A percentile compares a stretch with the other conserved stretches of the same genome.
Conservation (phyloP, 495 filamentous ascomycete species). For the Penicillium taxi region DNA sequence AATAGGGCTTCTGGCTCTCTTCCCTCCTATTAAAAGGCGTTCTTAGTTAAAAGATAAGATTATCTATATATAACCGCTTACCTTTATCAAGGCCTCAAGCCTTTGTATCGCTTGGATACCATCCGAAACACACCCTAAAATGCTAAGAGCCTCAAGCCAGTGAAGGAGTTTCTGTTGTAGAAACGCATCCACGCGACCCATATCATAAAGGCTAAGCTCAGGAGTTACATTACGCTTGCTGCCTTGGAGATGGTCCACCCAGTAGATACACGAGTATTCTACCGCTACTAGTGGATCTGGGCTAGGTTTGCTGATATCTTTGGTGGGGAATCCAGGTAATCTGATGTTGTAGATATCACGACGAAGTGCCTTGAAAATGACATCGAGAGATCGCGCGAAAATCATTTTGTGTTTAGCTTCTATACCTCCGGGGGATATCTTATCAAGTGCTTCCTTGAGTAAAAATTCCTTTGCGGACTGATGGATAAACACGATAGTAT, state of each 20-base stretch:
- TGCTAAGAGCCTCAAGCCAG: conserved; percentile 32
- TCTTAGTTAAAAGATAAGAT: conserved; percentile 2
- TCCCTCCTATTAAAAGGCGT: neutral
- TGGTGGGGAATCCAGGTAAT: conserved; percentile 3
- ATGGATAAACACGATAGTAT: conserved; percentile 29
- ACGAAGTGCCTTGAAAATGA: conserved; percentile 11
- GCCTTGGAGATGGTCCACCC: conserved; percentile 29
- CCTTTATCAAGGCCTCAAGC: conserved; percentile 5
- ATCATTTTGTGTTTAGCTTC: conserved; percentile 21
- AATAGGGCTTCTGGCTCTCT: neutral
- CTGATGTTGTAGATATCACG: conserved; percentile 15
- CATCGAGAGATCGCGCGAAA: conserved; percentile 19
- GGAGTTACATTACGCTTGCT: neutral
- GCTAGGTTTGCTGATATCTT: conserved; percentile 1
- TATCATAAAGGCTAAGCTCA: conserved; percentile 7
- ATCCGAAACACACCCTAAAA: conserved; percentile 16
- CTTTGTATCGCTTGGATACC: conserved; percentile 13
- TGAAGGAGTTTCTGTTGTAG: conserved; percentile 22
- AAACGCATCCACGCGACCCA: conserved; percentile 10
- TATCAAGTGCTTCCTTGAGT: neutral
- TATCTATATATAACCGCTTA: conserved; percentile 5
- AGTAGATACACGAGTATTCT: conserved; percentile 30
- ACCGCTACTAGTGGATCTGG: conserved; percentile 13
- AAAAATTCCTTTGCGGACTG: conserved; percentile 40
- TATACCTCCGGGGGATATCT: conserved; percentile 12